These are phyloP conservation scores for Psophocarpus tetragonolobus DNA, from an alignment of 306 rosid species.

Conservation along the genomic window DNA sequence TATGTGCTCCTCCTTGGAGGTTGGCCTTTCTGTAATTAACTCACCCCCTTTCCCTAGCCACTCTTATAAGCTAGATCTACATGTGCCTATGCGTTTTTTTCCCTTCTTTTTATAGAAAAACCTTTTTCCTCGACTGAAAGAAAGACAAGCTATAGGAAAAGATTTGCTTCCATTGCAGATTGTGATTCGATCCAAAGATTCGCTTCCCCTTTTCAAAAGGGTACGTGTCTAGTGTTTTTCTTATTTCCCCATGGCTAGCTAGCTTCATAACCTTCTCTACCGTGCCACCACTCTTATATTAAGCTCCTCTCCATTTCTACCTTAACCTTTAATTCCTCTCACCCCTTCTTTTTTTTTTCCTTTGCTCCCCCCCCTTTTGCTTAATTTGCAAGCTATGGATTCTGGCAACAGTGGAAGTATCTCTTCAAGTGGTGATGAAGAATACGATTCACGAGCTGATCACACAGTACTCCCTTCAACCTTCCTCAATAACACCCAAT, in stretches of 20 bases:
- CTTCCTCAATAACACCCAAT: constrained; percentile 37
- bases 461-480: constrained; percentile 35
- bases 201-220: constrained; percentile 22
- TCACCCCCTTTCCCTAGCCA: constrained; percentile 32
- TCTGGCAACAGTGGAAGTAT: constrained; percentile 84
- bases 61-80: constrained; percentile 46
- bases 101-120: constrained; percentile 63
- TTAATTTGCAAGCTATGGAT: constrained; percentile 66
- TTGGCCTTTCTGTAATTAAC: constrained; percentile 35
- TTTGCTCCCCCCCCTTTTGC: constrained; percentile 30
- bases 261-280: background rate
- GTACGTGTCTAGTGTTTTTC: background rate
- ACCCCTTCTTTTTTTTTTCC: background rate
- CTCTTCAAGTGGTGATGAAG: constrained; percentile 92
- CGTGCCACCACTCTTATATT: constrained; percentile 23
- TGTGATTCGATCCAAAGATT: constrained; percentile 50
- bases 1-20: constrained; percentile 25
- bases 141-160: constrained; percentile 57
- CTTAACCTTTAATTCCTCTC: background rate
- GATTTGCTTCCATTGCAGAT: constrained; percentile 60
- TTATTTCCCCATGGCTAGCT: background rate
- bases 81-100: constrained; percentile 1
- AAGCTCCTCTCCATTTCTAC: constrained; percentile 21
- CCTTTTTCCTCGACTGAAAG: constrained; percentile 51
- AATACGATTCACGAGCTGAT: constrained; percentile 64